These are phyloP conservation scores for Scheffersomyces quercinus DNA, from an alignment of 1,139 yeast species.

Conservation along the genomic window DNA sequence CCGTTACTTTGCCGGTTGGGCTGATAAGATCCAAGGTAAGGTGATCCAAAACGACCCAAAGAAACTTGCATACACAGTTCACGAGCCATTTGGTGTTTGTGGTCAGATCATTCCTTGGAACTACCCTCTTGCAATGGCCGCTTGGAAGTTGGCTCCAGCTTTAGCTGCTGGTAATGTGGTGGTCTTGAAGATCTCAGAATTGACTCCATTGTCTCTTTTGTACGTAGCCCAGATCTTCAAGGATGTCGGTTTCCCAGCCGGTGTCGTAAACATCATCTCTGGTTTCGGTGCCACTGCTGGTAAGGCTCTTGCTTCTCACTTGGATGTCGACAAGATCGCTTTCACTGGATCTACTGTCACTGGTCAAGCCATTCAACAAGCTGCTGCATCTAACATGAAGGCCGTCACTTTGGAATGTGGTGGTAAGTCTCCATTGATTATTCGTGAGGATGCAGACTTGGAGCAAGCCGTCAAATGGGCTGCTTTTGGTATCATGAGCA, in stretches of 20 bases:
- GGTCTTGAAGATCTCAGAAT: slow-evolving; percentile 66
- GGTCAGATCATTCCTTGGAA: slow-evolving; percentile 76
- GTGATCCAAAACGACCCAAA: slow-evolving; percentile 65
- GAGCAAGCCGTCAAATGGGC: slow-evolving; percentile 85
- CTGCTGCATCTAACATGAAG: slow-evolving; percentile 63
- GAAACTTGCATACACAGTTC: slow-evolving; percentile 74
- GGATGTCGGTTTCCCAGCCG: slow-evolving; percentile 73
- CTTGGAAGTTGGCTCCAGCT: slow-evolving; percentile 64
- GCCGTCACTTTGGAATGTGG: slow-evolving; percentile 91
- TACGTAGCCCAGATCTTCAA: slow-evolving; percentile 53
- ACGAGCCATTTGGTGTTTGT: slow-evolving; percentile 81
- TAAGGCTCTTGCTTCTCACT: slow-evolving; percentile 56
- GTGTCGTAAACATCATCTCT: slow-evolving; percentile 63
- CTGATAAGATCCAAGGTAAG: slow-evolving; percentile 75
- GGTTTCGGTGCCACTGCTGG: slow-evolving; percentile 61
- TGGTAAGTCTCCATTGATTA: slow-evolving; percentile 79
- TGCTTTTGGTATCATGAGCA: slow-evolving; percentile 78
- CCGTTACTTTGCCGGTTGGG: slow-evolving; percentile 81
- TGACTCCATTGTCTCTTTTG: slow-evolving; percentile 63
- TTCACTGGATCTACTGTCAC: slow-evolving; percentile 65
- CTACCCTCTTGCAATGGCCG: slow-evolving; percentile 59
- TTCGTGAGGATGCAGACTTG: slow-evolving; percentile 73
- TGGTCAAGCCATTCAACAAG: slow-evolving; percentile 59
- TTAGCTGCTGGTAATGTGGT: slow-evolving; percentile 70
- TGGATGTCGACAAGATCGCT: slow-evolving; percentile 62